Evolutionary conservation across 331 rosid species (phyloP), one percentile per base, ranked within the genome.

Genomic region (Acacia pycnantha): DNA sequence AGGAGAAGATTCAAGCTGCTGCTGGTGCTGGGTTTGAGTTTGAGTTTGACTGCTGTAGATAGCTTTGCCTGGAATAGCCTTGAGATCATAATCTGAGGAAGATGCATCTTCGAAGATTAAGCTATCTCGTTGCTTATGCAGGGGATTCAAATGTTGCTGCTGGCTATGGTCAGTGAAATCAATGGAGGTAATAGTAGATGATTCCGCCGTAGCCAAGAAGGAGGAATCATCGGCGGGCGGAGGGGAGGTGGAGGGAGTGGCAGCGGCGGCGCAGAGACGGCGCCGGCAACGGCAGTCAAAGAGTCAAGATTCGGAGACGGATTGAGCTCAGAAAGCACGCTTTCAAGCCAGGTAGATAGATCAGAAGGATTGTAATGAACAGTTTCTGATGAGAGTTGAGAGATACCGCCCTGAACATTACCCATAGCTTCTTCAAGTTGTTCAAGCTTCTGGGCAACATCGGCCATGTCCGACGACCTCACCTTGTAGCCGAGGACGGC

Each of bases 401-500:
- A 74, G 22, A 92, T 82, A 16, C 85, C 87, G 2, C 85, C 93
- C 31, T 88, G 92, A 24, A 73, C 92, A 58, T 78, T 85, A 41
- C 86, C 92, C 93, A 96, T 93, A 5, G 90, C 94, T 76, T 93
- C 88, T 18, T 96, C 98, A 0, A 96, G 94, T 67, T 89, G 92
- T 65, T 94, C 94, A 0, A 96, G 82, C 85, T 92, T 96, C 82
- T 86, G 92, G 54, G 97, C 99, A 10, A 96, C 97, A 3, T 94
- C 93, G 8, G 92, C 97, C 98, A 96, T 93, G 82, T 88, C 94
- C 0, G 97, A 89, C 0, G 95, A 90, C 83, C 85, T 82, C 0
- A 96, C 99, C 81, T 92, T 91, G 92, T 93, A 96, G 0, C 99
- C 99, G n/a, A 94, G 82, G 47, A 92, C 95, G 10, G 98, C 98